Evolutionary conservation across 129 eudicot genomes (phyloP).

Genomic region (Saposhnikovia divaricata): DNA sequence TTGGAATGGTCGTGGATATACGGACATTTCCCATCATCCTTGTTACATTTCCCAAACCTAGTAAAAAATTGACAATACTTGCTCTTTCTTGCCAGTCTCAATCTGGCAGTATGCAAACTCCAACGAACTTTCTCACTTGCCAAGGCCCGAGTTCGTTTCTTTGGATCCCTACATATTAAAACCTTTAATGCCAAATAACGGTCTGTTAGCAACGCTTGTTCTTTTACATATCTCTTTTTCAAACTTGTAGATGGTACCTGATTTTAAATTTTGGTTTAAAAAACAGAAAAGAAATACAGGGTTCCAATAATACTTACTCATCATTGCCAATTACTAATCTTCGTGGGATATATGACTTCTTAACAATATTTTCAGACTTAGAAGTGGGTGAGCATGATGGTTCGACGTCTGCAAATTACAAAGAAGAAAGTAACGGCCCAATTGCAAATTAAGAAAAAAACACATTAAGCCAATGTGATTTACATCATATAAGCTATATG

Average conservation of each 20-base stretch:
- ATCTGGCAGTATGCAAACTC: conserved; percentile 96
- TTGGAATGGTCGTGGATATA: conserved; percentile 84
- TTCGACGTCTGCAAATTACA: conserved; percentile 51
- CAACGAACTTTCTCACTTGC: conserved; percentile 93
- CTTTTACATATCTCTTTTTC: not conserved
- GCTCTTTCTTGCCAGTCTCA: conserved; percentile 73
- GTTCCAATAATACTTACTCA: conserved; percentile 51
- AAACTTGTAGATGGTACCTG: not conserved
- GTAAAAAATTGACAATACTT: conserved; percentile 89
- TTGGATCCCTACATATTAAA: conserved; percentile 54
- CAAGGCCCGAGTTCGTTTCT: conserved; percentile 65
- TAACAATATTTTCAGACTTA: conserved; percentile 37
- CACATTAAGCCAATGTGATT: not conserved
- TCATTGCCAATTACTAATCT: conserved; percentile 73
- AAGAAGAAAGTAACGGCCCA: not conserved
- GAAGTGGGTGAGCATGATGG: conserved; percentile 23
- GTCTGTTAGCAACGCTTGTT: not conserved
- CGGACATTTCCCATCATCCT: conserved; percentile 83
- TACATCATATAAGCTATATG: not conserved
- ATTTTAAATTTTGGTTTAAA: not conserved
- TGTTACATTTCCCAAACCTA: conserved; percentile 92
- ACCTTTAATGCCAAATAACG: not conserved
- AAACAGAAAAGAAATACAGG: conserved; percentile 10
- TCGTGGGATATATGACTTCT: conserved; percentile 64
- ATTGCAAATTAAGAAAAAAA: not conserved